Conservation (phyloP, 768 basidiomycete genomes). For the Boletus tomentosulus region DNA sequence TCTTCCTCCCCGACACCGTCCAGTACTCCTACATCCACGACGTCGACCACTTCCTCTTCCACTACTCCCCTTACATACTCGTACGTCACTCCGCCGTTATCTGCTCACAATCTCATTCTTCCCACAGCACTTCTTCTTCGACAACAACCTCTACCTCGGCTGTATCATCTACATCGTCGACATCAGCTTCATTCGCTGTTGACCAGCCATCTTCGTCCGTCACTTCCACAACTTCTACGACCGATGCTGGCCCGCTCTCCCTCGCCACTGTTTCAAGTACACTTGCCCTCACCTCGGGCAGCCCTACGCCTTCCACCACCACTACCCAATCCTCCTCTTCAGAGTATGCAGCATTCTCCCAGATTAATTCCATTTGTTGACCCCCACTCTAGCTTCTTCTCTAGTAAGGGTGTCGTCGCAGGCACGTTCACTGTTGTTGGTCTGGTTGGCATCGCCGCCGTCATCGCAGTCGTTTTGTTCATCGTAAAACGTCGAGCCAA, state of each 20-base stretch:
- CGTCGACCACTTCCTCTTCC: not conserved
- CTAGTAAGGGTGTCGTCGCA: slow-evolving; percentile 44
- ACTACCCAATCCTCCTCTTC: slow-evolving; percentile 15
- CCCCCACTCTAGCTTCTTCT: slow-evolving; percentile 37
- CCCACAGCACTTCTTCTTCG: not conserved
- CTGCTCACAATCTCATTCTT: not conserved
- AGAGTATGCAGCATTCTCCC: slow-evolving; percentile 10
- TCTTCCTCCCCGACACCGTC: not conserved
- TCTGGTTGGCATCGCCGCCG: slow-evolving; percentile 31
- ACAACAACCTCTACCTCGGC: not conserved
- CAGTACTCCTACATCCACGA: not conserved
- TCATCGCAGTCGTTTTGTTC: slow-evolving; percentile 29
- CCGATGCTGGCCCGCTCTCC: not conserved
- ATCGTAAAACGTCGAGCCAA: slow-evolving; percentile 29
- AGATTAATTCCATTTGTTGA: not conserved
- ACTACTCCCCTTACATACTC: not conserved
- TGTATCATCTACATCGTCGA: not conserved
- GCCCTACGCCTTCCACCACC: slow-evolving; percentile 13
- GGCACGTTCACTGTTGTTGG: slow-evolving; percentile 42
- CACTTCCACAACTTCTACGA: not conserved
- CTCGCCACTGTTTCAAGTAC: not conserved
- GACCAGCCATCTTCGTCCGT: slow-evolving; percentile 1
- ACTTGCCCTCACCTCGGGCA: not conserved
- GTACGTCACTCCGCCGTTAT: slow-evolving; percentile 6
- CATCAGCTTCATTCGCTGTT: not conserved